Percentiles rank a stretch among this genome's conserved stretches.
Evolutionary conservation across 176 grass and related monocot genomes (phyloP).

Genomic region (Carex myosuroides): DNA sequence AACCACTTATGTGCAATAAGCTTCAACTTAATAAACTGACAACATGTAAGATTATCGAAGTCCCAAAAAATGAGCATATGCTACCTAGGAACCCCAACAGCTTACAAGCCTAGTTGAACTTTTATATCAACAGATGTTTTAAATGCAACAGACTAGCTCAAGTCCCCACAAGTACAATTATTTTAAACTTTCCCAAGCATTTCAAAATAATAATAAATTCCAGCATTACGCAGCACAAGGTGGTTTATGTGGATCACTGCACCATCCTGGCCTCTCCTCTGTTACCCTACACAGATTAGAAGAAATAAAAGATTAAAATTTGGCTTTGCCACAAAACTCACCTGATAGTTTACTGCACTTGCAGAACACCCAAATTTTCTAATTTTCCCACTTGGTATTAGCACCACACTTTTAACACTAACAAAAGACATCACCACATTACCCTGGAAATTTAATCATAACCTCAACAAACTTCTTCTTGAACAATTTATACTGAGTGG

Average conservation of each 20-base stretch:
- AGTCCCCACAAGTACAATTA: not conserved
- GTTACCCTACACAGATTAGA: slow-evolving; percentile 49
- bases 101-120: not conserved
- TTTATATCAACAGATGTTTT: not conserved
- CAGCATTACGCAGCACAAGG: slow-evolving; percentile 76
- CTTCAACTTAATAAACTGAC: not conserved
- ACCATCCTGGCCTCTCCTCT: slow-evolving; percentile 82
- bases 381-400: not conserved
- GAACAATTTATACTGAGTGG: not conserved
- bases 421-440: not conserved
- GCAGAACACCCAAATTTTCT: not conserved
- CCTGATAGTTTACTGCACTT: not conserved
- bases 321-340: not conserved
- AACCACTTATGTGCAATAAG: not conserved
- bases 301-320: slow-evolving; percentile 5
- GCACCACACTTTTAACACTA: not conserved
- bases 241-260: slow-evolving; percentile 65
- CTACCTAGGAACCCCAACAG: not conserved
- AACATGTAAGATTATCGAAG: not conserved
- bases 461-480: not conserved
- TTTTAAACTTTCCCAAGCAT: not conserved
- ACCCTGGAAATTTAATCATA: not conserved
- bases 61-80: not conserved
- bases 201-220: not conserved
- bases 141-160: not conserved